Base-by-base conservation (phyloP, 2,329 filamentous ascomycete species). In the Fusarium globosum region DNA sequence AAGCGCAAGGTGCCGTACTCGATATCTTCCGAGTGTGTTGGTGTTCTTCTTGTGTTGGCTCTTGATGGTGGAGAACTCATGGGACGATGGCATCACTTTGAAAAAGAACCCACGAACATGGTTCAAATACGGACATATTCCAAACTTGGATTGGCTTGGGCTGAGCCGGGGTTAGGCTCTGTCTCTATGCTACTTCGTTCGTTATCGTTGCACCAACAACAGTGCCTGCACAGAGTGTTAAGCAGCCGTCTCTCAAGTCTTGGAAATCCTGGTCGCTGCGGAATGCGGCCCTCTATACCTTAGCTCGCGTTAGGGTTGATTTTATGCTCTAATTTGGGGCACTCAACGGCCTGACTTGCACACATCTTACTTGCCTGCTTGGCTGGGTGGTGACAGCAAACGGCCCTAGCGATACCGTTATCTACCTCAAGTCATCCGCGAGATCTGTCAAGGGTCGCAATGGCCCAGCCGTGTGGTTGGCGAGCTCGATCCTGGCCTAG, bases 401-500 rank as follows among this genome's bases (percentile, higher is more conserved):
- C 52, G 71, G 60, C 61, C 65, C 68, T 68, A 67, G 63, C 56
- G 56, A 59, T 60, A 61, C 64, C 41, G 65, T 73, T 74, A 76
- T 77, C 75, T 74, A 65, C 59, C 67, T 71, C 59, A 64, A 75
- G 53, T 65, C 71, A 66, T 61, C 69, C 69, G 68, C 41, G 57
- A 77, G 75, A 77, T 77, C 76, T 77, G 66, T 72, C 70, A 67
- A 78, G 74, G 67, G 56, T 65, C 46, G 69, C 75, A 65, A 75
- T 75, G 71, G 76, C 76, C 76, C 76, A 68, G 75, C 71, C 69
- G 71, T 71, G 49, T 73, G 76, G 76, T 78, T 78, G 73, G 75
- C 69, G 69, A 78, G 72, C 73, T 57, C 52, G 62, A 75, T 69
- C 76, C 71, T 76, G 59, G 72, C 65, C 75, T 65, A 70, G 57